These are phyloP conservation scores for Macaranga tanarius DNA, from an alignment of 441 rosid genomes.

Conservation along the genomic window DNA sequence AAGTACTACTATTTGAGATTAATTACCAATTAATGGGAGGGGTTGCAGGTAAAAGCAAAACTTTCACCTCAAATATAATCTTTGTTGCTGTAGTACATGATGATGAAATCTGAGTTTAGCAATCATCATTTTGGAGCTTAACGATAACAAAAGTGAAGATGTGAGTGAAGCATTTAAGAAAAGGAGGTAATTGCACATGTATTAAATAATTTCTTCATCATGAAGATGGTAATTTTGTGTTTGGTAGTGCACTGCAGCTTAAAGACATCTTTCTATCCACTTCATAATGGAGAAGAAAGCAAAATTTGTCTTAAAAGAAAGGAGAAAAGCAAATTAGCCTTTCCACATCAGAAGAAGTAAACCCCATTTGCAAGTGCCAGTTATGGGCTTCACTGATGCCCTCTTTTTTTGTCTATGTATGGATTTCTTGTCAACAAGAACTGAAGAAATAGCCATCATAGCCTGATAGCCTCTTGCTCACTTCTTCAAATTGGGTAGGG, in stretches of 20 bases:
- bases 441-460: too few relatives aligned
- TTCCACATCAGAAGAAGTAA: background rate
- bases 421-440: background rate
- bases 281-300: background rate
- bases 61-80: background rate
- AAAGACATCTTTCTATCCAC: constrained; percentile 6
- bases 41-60: too few relatives aligned
- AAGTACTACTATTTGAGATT: background rate
- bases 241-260: constrained; percentile 21
- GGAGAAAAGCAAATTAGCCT: background rate
- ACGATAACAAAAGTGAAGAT: background rate
- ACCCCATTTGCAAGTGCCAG: background rate
- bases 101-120: background rate
- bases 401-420: background rate
- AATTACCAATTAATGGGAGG: background rate
- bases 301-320: background rate
- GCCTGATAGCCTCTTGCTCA: too few relatives aligned
- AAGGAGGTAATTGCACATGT: background rate
- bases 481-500: too few relatives aligned
- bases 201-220: background rate
- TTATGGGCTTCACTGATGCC: background rate
- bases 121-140: background rate
- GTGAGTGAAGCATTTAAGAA: background rate
- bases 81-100: background rate
- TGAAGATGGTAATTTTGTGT: background rate